A percentile compares a stretch with the other conserved stretches of the same genome.
Evolutionary conservation across 495 filamentous ascomycete species (phyloP).

Genomic region (Tuber microsphaerosporum): DNA sequence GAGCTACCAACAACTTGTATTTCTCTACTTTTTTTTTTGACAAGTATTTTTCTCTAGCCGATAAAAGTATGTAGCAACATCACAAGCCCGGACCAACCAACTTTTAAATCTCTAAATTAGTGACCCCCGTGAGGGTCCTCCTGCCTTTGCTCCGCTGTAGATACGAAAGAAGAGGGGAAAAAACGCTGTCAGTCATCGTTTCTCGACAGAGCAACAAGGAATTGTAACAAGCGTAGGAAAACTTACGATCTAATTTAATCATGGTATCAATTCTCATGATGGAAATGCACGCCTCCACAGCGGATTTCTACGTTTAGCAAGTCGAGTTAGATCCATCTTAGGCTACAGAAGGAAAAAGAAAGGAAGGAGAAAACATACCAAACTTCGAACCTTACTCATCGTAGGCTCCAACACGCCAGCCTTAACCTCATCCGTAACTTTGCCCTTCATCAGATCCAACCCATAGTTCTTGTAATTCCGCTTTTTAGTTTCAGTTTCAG

Average conservation of each 20-base stretch:
- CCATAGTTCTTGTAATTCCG: slow-evolving; percentile 99
- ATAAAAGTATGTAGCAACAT: neutral
- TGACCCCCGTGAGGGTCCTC: slow-evolving; percentile 38
- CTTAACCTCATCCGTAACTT: slow-evolving; percentile 88
- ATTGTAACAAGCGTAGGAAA: neutral
- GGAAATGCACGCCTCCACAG: slow-evolving; percentile 96
- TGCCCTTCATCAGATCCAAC: slow-evolving; percentile 79
- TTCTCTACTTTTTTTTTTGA: neutral
- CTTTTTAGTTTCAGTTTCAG: slow-evolving; percentile 74
- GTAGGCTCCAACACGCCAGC: slow-evolving; percentile 91
- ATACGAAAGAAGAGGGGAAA: neutral
- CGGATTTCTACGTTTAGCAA: slow-evolving; percentile 59
- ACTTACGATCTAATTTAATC: slow-evolving; percentile 80
- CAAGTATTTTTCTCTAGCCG: neutral
- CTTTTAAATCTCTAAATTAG: slow-evolving; percentile 13
- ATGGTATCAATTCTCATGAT: slow-evolving; percentile 99
- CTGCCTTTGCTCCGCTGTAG: slow-evolving; percentile 33
- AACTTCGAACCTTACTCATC: slow-evolving; percentile 96
- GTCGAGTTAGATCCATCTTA: neutral
- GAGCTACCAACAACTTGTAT: neutral
- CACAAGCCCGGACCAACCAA: neutral
- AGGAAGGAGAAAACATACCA: slow-evolving; percentile 44
- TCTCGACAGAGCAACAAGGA: neutral
- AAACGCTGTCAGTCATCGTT: neutral
- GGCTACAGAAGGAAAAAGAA: neutral